Percentiles rank a stretch among this genome's conserved stretches.
Conservation (phyloP, 2,329 filamentous ascomycete genomes). For the Laburnicola sp. region DNA sequence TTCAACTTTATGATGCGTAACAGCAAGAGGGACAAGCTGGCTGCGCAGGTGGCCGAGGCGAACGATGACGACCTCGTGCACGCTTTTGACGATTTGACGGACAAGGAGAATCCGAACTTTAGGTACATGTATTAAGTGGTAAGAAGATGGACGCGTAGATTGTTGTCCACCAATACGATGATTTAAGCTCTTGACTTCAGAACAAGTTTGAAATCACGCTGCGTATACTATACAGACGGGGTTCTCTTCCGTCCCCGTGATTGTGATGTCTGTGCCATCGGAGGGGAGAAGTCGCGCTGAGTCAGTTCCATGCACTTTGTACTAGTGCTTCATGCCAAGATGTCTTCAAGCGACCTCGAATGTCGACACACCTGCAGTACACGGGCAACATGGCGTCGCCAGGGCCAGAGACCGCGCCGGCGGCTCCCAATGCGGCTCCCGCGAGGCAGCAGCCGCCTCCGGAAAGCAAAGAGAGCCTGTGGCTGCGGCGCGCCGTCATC, state of each 20-base stretch:
- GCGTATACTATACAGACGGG: no score
- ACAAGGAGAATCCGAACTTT: slow-evolving; percentile 64
- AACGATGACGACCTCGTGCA: slow-evolving; percentile 51
- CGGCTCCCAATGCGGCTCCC: slow-evolving; percentile 4
- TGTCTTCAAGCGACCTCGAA: no score
- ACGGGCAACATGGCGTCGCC: neutral
- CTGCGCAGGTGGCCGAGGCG: slow-evolving; percentile 47
- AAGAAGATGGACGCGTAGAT: neutral
- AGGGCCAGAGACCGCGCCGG: neutral
- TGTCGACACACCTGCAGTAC: no score
- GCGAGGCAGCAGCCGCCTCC: slow-evolving; percentile 63
- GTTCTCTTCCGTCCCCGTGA: no score
- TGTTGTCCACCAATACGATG: no score
- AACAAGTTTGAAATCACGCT: no score
- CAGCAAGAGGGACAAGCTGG: slow-evolving; percentile 57
- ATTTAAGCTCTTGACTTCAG: no score
- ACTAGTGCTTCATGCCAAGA: no score
- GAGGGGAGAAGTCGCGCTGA: no score
- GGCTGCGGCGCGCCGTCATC: slow-evolving; percentile 73
- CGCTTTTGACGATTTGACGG: slow-evolving; percentile 66
- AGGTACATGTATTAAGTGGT: slow-evolving; percentile 53
- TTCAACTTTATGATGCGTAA: slow-evolving; percentile 64
- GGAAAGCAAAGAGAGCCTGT: slow-evolving; percentile 70
- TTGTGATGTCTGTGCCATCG: no score
- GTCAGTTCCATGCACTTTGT: no score